Evolutionary conservation across 768 basidiomycete genomes (phyloP), one percentile per base, ranked within the genome.

Genomic region (Boletales sp.): DNA sequence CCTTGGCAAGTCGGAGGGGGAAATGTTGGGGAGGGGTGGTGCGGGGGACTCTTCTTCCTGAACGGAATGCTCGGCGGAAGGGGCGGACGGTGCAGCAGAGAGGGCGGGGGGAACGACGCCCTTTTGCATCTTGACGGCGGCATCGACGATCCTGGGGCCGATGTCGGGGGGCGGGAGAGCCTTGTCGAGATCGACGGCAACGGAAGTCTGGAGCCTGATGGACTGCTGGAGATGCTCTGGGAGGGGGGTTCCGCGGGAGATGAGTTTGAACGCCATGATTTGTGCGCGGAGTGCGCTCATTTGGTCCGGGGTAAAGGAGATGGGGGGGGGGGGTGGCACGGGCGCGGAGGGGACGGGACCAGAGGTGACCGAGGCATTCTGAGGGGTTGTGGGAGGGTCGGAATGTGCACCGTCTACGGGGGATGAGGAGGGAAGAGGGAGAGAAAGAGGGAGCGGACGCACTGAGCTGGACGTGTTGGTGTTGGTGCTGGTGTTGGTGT

Each of bases 271-370:
- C 4, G 90, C 90, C 43, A 84, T 79, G 14, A 93, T 91, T 57
- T 93, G 90, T 0, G 86, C 82, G 13, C 87, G 80, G n/a, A 93
- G 77, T 10, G 85, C 79, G 49, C 72, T 75, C 41, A 91, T 83
- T 60, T 91, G 91, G 51, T 87, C 85, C 0, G 65, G 71, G 5
- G 87, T 85, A 62, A 94, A 92, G 5, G 87, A 86, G 30, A 91
- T 82, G 35, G 89, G 86, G 0, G 87, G 85, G 28, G 81, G 75
- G 3, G 86, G 79, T n/a, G 78, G 72, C 17, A 74, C 66, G 12
- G 81, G 80, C 35, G 75, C 71, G 12, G 77, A 54, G 43, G 77
- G 81, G 1, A 74, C 61, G 12, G 83, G 76, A 39, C 81, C 82
- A 6, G 77, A 72, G 12, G 75, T 67, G 48, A 80, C 65, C 37